Percentiles rank a stretch among this genome's conserved stretches.
phyloP scores from a whole-genome alignment of 1,284 basidiomycete species.

The Peniophora sp. region DNA sequence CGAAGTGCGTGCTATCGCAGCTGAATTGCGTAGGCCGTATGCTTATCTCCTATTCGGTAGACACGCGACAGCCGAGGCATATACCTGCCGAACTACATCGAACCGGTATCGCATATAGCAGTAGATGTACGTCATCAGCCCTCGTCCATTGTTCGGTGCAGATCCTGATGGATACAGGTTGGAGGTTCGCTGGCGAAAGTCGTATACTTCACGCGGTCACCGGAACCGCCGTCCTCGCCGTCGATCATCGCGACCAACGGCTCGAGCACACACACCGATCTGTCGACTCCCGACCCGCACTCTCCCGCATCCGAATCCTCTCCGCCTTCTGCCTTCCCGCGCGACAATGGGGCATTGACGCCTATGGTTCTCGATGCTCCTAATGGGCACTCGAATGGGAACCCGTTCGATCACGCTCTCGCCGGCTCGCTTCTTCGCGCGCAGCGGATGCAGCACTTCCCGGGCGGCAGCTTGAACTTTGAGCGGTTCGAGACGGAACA shows the following conservation, averaged over 20 bases:
- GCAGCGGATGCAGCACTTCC: constrained; percentile 72
- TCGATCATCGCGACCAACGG: constrained; percentile 53
- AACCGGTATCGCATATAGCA: constrained; percentile 93
- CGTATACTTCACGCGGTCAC: constrained; percentile 94
- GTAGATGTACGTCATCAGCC: constrained; percentile 68
- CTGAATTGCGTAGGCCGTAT: neutral
- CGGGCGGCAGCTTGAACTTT: constrained; percentile 96
- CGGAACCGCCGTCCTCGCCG: constrained; percentile 67
- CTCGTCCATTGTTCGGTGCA: neutral
- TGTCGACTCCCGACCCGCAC: constrained; percentile 41
- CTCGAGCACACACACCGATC: constrained; percentile 35
- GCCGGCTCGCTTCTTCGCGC: constrained; percentile 62
- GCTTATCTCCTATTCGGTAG: constrained; percentile 28
- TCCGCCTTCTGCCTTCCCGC: constrained; percentile 28
- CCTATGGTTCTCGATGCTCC: constrained; percentile 61
- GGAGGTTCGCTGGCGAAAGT: constrained; percentile 98
- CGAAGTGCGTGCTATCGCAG: constrained; percentile 50
- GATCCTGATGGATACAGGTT: constrained; percentile 45
- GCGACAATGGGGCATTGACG: constrained; percentile 70
- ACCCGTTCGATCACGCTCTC: constrained; percentile 43
- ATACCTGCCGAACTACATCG: constrained; percentile 92
- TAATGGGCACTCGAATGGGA: constrained; percentile 23
- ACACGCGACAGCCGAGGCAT: constrained; percentile 91
- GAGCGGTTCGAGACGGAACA: constrained; percentile 94
- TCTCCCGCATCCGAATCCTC: constrained; percentile 36